phyloP scores from a whole-genome alignment of 2,329 filamentous ascomycete species.

The Furcasterigmium furcatum region DNA sequence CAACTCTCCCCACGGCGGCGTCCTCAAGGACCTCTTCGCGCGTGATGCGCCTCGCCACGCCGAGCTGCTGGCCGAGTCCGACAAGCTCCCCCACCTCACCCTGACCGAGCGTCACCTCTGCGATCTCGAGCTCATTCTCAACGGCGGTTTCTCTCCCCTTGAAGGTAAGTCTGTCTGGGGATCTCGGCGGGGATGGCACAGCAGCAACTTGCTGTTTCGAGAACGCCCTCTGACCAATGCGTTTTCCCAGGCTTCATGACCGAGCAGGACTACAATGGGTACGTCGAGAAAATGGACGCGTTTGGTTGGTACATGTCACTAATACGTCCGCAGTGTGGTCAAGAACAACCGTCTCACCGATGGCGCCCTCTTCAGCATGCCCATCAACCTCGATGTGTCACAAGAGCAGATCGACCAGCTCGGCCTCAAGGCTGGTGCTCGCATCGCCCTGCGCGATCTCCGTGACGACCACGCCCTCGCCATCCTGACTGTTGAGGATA shows the following conservation, averaged over 20 bases:
- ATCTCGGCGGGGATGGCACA: too few species aligned
- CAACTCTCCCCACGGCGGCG: constrained; percentile 78
- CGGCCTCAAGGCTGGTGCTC: constrained; percentile 74
- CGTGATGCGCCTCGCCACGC: constrained; percentile 79
- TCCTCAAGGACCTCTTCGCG: constrained; percentile 96
- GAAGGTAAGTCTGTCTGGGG: constrained; percentile 64
- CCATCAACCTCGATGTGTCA: constrained; percentile 87
- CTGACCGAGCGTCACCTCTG: constrained; percentile 94
- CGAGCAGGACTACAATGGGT: constrained; percentile 95
- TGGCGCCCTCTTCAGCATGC: constrained; percentile 93
- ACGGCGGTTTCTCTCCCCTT: constrained; percentile 94
- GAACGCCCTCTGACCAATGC: constrained; percentile 6
- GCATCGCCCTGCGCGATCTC: constrained; percentile 89
- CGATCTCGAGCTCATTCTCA: constrained; percentile 95
- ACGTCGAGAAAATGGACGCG: constrained; percentile 28
- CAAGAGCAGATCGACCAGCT: constrained; percentile 71
- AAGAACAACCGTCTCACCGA: constrained; percentile 81
- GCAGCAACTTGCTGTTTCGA: too few species aligned
- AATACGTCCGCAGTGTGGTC: constrained; percentile 75
- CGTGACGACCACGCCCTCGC: constrained; percentile 94
- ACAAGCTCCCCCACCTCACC: constrained; percentile 78
- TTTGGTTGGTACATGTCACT: too few species aligned
- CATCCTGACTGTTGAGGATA: constrained; percentile 91
- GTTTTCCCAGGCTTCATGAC: constrained; percentile 81
- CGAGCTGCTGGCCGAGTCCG: constrained; percentile 79